These are phyloP conservation scores for Periconia macrospinosa DNA, from an alignment of 2,329 filamentous ascomycete species.

Conservation along the genomic window DNA sequence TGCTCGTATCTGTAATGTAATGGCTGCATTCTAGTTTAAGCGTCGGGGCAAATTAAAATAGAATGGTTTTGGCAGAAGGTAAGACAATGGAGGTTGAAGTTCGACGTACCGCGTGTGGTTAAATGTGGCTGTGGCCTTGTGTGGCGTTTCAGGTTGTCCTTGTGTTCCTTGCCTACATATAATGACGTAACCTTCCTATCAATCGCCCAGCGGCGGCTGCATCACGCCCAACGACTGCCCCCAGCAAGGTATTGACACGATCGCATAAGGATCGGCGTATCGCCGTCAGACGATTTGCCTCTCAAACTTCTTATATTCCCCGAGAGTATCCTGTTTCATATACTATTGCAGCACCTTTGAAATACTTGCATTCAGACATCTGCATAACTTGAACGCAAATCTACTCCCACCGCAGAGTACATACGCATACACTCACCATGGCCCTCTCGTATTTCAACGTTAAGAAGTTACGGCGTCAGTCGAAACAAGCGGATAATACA, in stretches of 20 bases:
- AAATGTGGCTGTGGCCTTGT: neutral
- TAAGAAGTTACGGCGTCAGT: constrained; percentile 37
- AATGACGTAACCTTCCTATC: constrained; percentile 28
- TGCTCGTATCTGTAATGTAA: no score
- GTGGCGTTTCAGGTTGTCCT: neutral
- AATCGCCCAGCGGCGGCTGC: constrained; percentile 6
- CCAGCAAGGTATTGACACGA: constrained; percentile 20
- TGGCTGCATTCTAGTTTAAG: no score
- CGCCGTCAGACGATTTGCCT: neutral
- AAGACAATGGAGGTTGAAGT: no score
- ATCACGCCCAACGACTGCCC: constrained; percentile 20
- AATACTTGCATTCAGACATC: no score
- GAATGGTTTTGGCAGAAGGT: no score
- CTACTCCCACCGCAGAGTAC: neutral
- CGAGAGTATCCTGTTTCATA: neutral
- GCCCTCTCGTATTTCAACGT: constrained; percentile 31
- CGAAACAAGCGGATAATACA: constrained; percentile 27
- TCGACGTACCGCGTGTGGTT: no score
- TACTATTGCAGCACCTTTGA: neutral
- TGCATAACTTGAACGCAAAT: no score
- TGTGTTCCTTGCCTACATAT: neutral
- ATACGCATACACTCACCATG: constrained; percentile 16
- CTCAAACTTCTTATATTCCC: neutral
- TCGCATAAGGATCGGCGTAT: constrained; percentile 1
- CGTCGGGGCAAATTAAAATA: no score